Evolutionary conservation across 2,329 filamentous ascomycete genomes (phyloP).

Genomic region (Fusarium duplospermum): DNA sequence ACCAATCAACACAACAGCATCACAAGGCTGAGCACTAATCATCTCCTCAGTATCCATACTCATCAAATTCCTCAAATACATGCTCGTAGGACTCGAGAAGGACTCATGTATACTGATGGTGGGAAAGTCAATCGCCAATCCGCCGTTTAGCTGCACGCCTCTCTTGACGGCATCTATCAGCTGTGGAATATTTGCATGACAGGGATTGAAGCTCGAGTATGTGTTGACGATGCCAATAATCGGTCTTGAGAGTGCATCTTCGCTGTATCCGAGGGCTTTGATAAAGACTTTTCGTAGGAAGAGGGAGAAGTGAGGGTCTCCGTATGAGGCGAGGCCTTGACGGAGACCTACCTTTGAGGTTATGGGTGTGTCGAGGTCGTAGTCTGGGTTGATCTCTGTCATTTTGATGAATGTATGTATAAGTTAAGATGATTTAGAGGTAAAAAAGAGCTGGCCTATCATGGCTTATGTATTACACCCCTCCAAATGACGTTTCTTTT

Average conservation of each 20-base stretch:
- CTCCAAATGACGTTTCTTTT: conserved; percentile 22
- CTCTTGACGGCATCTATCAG: conserved; percentile 77
- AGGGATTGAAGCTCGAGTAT: conserved; percentile 78
- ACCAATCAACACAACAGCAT: conserved; percentile 75
- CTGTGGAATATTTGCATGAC: conserved; percentile 78
- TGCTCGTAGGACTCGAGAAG: conserved; percentile 77
- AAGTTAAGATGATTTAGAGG: not conserved
- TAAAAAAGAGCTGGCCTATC: conserved; percentile 27
- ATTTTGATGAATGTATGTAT: conserved; percentile 13
- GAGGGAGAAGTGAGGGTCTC: conserved; percentile 79
- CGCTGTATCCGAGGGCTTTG: conserved; percentile 79
- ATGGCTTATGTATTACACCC: conserved; percentile 38
- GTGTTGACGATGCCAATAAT: conserved; percentile 83
- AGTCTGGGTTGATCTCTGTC: conserved; percentile 61
- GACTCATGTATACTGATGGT: conserved; percentile 79
- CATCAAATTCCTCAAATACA: conserved; percentile 81
- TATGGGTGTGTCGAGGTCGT: conserved; percentile 68
- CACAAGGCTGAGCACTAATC: conserved; percentile 77
- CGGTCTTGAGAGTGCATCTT: conserved; percentile 75
- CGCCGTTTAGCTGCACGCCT: conserved; percentile 74
- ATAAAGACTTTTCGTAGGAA: conserved; percentile 83
- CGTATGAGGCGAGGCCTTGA: conserved; percentile 75
- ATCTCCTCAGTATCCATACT: conserved; percentile 86
- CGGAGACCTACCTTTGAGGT: conserved; percentile 65
- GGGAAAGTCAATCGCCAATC: conserved; percentile 77